phyloP scores from a whole-genome alignment of 2,329 filamentous ascomycete species.

The Trichothecium sympodiale region DNA sequence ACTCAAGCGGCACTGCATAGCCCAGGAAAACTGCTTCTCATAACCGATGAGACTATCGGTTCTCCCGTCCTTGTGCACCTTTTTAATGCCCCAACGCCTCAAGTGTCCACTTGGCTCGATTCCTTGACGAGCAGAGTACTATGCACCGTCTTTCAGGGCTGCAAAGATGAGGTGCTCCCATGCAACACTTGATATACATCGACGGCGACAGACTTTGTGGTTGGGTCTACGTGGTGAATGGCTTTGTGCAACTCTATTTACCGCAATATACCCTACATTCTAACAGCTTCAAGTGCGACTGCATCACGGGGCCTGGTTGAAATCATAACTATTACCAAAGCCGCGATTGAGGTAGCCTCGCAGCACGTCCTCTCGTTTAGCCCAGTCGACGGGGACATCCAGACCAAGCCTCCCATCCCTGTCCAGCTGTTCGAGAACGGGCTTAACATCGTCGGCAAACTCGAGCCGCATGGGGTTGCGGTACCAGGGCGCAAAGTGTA shows the following conservation, averaged over 20 bases:
- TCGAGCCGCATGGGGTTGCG: constrained; percentile 45
- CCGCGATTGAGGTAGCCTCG: constrained; percentile 40
- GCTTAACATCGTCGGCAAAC: constrained; percentile 36
- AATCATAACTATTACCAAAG: constrained; percentile 53
- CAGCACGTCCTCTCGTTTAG: constrained; percentile 27
- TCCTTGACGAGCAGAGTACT: no score
- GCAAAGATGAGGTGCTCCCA: no score
- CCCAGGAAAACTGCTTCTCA: no score
- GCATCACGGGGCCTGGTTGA: constrained; percentile 36
- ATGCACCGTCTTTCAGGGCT: no score
- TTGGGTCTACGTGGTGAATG: not conserved
- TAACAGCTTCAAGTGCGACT: no score
- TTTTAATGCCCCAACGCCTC: no score
- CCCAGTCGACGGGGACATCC: constrained; percentile 39
- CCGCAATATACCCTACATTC: no score
- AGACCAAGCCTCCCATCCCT: constrained; percentile 22
- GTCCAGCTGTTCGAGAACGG: constrained; percentile 32
- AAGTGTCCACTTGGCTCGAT: no score
- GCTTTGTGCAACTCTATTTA: no score
- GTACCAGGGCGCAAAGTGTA: constrained; percentile 48
- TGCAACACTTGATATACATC: not conserved
- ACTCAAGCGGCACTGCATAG: no score
- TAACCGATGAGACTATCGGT: no score
- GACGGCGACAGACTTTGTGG: not conserved
- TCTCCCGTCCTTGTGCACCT: no score